Conservation (phyloP, 306 rosid genomes). For the Astragalus membranaceus region DNA sequence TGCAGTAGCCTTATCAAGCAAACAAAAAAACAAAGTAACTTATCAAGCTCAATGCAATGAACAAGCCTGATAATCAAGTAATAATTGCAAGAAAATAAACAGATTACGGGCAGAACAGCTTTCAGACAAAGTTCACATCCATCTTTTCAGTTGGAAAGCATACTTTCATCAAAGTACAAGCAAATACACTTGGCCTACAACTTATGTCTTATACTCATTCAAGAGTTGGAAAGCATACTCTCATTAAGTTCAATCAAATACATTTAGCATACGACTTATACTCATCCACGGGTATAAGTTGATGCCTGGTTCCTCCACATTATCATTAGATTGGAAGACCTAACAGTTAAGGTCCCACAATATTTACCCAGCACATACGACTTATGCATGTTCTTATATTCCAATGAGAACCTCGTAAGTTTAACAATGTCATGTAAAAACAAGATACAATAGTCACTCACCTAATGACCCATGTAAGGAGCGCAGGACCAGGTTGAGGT, state of each 20-base stretch:
- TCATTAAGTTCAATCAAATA: no score
- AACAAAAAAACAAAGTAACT: not conserved
- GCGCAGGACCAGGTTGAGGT: conserved; percentile 64
- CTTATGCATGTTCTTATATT: not conserved
- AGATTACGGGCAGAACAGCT: not conserved
- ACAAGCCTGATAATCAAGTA: no score
- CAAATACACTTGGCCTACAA: not conserved
- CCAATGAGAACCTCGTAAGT: not conserved
- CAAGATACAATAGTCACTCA: conserved; percentile 11
- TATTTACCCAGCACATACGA: not conserved
- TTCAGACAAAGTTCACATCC: not conserved
- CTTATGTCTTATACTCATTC: not conserved
- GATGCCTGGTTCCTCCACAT: not conserved
- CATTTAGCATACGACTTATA: no score
- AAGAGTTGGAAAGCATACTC: not conserved
- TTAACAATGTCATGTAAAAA: not conserved
- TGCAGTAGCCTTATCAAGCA: not conserved
- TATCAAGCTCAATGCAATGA: not conserved
- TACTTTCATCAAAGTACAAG: not conserved
- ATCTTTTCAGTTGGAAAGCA: not conserved
- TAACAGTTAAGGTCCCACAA: not conserved
- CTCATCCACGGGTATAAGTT: not conserved
- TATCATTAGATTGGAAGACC: not conserved
- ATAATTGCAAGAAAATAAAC: not conserved
- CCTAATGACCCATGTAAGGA: conserved; percentile 77